A percentile compares a stretch with the other conserved stretches of the same genome.
phyloP scores from a whole-genome alignment of 169 alveolate species.

The Eimeria tenella region DNA sequence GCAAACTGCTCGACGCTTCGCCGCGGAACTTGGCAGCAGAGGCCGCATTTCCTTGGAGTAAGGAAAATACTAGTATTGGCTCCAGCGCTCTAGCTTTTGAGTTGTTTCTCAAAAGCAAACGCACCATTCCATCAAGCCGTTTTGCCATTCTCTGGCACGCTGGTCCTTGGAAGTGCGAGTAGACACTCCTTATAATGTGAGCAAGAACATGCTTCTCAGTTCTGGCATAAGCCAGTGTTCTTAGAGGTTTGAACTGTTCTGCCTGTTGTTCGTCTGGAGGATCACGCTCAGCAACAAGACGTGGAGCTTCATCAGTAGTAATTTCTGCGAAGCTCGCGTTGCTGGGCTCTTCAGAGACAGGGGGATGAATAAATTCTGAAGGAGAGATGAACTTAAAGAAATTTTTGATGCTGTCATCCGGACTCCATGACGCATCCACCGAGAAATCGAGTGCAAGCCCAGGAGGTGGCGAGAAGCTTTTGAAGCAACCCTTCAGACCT shows the following conservation, averaged over 20 bases:
- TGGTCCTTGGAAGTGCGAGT: constrained; percentile 19
- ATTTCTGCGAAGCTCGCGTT: neutral
- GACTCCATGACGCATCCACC: neutral
- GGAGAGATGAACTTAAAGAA: constrained; percentile 6
- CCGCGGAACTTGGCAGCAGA: constrained; percentile 9
- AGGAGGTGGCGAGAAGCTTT: constrained; percentile 53
- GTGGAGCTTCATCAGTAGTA: neutral
- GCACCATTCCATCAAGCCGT: constrained; percentile 34
- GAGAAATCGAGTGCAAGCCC: constrained; percentile 53
- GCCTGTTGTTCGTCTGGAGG: neutral
- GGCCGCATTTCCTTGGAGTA: constrained; percentile 48
- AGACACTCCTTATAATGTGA: neutral
- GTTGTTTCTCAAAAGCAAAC: constrained; percentile 34
- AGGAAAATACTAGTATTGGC: constrained; percentile 24
- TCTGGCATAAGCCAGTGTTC: neutral
- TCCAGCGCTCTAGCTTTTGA: constrained; percentile 58
- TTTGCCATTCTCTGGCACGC: constrained; percentile 10
- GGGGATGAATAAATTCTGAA: neutral
- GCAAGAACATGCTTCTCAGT: constrained; percentile 45
- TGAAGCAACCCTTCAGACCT: constrained; percentile 47
- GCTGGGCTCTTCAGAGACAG: neutral
- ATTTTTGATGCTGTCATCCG: constrained; percentile 6
- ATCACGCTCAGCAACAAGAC: neutral
- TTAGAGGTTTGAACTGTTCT: neutral
- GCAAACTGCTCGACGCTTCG: neutral